A percentile compares a stretch with the other conserved stretches of the same genome.
phyloP scores from a whole-genome alignment of 257 asterid species.

The Jaltomata sinuosa region DNA sequence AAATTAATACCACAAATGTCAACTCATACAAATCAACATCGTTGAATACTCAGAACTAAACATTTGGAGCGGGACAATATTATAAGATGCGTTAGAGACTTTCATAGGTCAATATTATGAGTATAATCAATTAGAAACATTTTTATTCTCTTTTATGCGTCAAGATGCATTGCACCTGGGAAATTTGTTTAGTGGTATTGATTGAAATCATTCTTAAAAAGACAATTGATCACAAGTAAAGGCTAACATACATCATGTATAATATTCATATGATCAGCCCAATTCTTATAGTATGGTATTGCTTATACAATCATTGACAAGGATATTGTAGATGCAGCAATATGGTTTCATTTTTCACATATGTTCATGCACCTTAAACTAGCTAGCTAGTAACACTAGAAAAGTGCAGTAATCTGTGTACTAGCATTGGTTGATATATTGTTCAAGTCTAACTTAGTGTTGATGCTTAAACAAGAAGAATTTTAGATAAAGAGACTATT shows the following conservation, averaged over 20 bases:
- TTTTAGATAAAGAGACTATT: neutral
- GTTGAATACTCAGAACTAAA: too few species aligned
- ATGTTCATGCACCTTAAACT: neutral
- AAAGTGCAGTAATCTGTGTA: too few species aligned
- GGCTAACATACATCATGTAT: neutral
- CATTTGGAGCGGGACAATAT: too few species aligned
- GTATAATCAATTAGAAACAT: neutral
- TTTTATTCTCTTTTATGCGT: neutral
- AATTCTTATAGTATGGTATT: too few species aligned
- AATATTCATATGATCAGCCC: too few species aligned
- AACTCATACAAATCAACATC: neutral
- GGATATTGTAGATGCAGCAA: neutral
- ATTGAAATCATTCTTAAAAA: neutral
- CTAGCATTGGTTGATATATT: neutral
- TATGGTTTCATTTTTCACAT: neutral
- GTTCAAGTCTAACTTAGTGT: neutral
- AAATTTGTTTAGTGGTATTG: neutral
- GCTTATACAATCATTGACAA: neutral
- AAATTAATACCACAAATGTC: neutral
- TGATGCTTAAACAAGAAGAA: neutral
- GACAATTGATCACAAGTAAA: neutral
- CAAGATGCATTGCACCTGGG: neutral
- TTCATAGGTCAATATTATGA: neutral
- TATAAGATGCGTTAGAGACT: neutral
- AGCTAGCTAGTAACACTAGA: neutral